These are phyloP conservation scores for Fragosphaeria purpurea DNA, from an alignment of 2,329 filamentous ascomycete species.

Conservation along the genomic window DNA sequence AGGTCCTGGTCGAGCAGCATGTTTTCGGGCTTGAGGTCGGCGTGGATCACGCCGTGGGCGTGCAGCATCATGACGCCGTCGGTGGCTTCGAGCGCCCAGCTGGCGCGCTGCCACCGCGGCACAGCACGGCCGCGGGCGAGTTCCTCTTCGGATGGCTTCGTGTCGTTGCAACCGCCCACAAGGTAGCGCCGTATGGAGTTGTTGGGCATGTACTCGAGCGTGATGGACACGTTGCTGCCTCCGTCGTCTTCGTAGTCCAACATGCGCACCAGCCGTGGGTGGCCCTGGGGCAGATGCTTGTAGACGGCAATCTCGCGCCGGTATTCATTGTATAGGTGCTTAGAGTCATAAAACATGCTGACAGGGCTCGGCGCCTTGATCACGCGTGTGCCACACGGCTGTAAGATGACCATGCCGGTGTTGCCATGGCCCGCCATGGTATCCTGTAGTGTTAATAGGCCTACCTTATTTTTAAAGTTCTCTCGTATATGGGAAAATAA, in stretches of 20 bases:
- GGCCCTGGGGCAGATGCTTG: background rate
- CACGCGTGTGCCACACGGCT: no score
- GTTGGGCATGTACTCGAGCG: constrained; percentile 3
- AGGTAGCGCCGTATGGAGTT: background rate
- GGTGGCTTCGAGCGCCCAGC: background rate
- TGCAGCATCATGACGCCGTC: constrained; percentile 1
- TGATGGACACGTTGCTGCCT: background rate
- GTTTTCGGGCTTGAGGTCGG: constrained; percentile 5
- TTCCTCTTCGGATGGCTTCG: background rate
- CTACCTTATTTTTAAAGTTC: no score
- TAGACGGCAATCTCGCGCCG: background rate
- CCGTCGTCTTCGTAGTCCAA: background rate
- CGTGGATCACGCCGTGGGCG: constrained; percentile 3
- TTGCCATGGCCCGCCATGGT: no score
- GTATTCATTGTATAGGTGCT: no score
- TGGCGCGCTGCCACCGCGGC: background rate
- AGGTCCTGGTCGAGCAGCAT: constrained; percentile 1
- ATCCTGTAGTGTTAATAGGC: no score
- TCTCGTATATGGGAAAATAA: no score
- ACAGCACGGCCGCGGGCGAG: background rate
- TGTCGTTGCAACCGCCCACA: background rate
- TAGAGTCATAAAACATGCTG: no score
- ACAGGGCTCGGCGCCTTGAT: no score
- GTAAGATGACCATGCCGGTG: no score
- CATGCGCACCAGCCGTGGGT: constrained; percentile 1